Evolutionary conservation across 2,329 filamentous ascomycete genomes (phyloP).

Genomic region (Didymella pinodella): DNA sequence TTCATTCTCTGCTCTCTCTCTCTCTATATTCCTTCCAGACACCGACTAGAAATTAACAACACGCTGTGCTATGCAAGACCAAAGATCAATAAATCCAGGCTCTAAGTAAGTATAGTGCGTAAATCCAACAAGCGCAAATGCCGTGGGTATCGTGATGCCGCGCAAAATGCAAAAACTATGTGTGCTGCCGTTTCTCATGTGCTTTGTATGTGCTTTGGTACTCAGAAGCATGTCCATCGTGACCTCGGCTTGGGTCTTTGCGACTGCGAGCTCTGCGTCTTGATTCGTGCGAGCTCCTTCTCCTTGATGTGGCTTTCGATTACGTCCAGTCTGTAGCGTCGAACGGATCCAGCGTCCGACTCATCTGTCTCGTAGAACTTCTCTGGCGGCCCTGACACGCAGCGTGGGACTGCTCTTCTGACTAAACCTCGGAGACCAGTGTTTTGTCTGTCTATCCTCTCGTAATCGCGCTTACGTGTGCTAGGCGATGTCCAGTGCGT

Average conservation of each 20-base stretch:
- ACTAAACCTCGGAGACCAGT: constrained; percentile 48
- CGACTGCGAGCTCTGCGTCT: constrained; percentile 18
- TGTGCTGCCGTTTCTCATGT: constrained; percentile 19
- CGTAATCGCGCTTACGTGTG: constrained; percentile 48
- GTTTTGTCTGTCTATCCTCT: constrained; percentile 49
- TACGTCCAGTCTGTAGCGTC: constrained; percentile 48
- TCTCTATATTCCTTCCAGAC: constrained; percentile 1
- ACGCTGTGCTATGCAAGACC: constrained; percentile 19
- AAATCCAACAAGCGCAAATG: constrained; percentile 30
- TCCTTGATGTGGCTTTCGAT: constrained; percentile 34
- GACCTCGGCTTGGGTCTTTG: constrained; percentile 29
- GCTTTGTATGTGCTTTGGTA: constrained; percentile 1
- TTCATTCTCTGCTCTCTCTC: background rate
- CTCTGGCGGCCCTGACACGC: constrained; percentile 43
- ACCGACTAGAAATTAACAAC: constrained; percentile 23
- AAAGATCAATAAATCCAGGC: constrained; percentile 21
- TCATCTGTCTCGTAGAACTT: constrained; percentile 50
- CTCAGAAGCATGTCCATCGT: constrained; percentile 42
- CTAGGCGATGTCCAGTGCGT: constrained; percentile 51
- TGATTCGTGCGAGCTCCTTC: constrained; percentile 30
- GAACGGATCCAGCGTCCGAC: constrained; percentile 48
- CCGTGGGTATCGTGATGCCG: constrained; percentile 43
- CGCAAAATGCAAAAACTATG: constrained; percentile 31
- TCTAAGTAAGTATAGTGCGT: constrained; percentile 29
- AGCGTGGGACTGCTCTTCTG: constrained; percentile 43